Evolutionary conservation across 2,329 filamentous ascomycete genomes (phyloP).

Genomic region (Apiospora phragmitis): DNA sequence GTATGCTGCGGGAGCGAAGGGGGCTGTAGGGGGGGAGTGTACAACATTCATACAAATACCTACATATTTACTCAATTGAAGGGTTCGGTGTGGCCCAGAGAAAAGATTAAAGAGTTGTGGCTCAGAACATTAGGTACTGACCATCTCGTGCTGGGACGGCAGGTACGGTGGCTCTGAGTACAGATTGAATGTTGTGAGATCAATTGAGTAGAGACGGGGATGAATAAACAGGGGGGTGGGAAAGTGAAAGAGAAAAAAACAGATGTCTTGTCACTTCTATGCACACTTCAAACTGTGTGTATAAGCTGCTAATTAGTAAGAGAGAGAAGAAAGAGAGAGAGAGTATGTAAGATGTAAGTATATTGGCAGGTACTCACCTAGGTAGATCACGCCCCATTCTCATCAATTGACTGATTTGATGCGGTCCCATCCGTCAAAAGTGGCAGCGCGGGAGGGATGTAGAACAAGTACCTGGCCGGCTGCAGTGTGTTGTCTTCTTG

Average conservation of each 20-base stretch:
- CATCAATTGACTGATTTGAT: neutral
- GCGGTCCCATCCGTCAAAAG: neutral
- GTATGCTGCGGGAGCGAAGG: neutral
- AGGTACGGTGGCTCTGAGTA: neutral
- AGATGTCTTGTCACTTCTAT: neutral
- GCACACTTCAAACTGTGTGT: neutral
- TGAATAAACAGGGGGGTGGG: neutral
- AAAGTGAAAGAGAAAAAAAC: neutral
- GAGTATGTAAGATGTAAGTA: neutral
- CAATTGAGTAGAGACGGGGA: neutral
- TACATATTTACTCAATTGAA: neutral
- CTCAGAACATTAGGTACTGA: neutral
- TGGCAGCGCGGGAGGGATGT: neutral
- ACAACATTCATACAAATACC: neutral
- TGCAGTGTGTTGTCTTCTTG: neutral
- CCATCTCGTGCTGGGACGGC: neutral
- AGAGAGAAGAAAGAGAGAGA: neutral
- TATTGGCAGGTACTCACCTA: neutral
- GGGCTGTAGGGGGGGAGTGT: neutral
- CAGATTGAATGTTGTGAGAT: conserved; percentile 4
- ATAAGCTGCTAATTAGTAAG: neutral
- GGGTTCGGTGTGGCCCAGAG: neutral
- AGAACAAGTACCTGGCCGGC: neutral
- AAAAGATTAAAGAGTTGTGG: neutral
- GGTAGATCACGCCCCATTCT: neutral